Evolutionary conservation across 768 basidiomycete genomes (phyloP), one percentile per base, ranked within the genome.

Genomic region (Hydnomerulius pinastri): DNA sequence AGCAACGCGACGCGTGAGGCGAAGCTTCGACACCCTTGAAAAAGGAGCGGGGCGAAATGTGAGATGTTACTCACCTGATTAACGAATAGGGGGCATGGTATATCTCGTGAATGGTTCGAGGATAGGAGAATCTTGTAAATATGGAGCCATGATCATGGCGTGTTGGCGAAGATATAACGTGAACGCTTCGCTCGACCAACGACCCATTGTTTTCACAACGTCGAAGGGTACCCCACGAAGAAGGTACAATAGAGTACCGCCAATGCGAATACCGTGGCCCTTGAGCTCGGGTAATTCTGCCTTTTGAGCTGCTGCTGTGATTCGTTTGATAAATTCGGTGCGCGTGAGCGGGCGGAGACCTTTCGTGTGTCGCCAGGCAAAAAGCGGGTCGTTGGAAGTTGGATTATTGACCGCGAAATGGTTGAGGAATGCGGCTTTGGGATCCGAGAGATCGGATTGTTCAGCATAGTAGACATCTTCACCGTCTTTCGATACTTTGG

Each of bases 131-230:
- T 40, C 57, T 25, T 70, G 65, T n/a, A 71, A 59, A 57, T 67
- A 69, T 0, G 64, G 65, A 0, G 63, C 67, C 27, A 70, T 53
- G 36, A 71, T 63, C n/a, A 58, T 48, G 0, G 62, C 57, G 42
- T 71, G 66, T 11, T 62, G 46, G 3, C 57, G 46, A 1, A 70
- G 61, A 47, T 72, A 72, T 0, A 57, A 2, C 0, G 54, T 21
- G 47, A 70, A 75, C 2, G 68, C 61, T 7, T 75, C 62, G 36
- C 71, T 69, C 0, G 54, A 49, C 76, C 74, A 77, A 0, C 65
- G 40, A 0, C 73, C 71, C 21, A 62, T 74, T 0, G 59, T 54
- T 38, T 72, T 72, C 23, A 74, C 61, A 0, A 68, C 67, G 4
- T 76, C 68, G 33, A 77, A 70, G 5, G 71, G 66, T 0, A 69